phyloP scores from a whole-genome alignment of 2,329 filamentous ascomycete species.

The Arthroderma sp. region DNA sequence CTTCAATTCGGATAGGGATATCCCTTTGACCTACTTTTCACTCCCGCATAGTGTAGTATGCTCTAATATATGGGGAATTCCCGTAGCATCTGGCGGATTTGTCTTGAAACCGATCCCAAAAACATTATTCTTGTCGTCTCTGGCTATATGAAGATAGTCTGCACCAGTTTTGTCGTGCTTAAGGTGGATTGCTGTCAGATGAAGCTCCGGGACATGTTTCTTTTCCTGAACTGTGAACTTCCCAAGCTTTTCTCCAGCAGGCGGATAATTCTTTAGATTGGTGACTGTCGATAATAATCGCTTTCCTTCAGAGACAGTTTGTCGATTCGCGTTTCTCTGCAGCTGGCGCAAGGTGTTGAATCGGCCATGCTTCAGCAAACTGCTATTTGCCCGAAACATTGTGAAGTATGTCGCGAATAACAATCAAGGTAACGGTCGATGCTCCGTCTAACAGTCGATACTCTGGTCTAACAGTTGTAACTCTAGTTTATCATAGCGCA shows the following conservation, averaged over 20 bases:
- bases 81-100: constrained; percentile 90
- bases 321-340: too few relatives aligned
- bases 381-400: too few relatives aligned
- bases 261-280: constrained; percentile 61
- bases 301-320: too few relatives aligned
- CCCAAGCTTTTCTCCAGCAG: constrained; percentile 71
- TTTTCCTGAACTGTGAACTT: constrained; percentile 82
- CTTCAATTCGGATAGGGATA: not conserved
- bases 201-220: constrained; percentile 87
- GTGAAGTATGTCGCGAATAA: too few relatives aligned
- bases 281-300: constrained; percentile 47
- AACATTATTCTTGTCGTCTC: constrained; percentile 97
- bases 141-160: constrained; percentile 86
- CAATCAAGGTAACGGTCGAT: too few relatives aligned
- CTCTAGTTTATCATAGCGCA: too few relatives aligned
- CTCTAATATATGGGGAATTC: constrained; percentile 91
- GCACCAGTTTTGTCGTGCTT: constrained; percentile 92
- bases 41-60: constrained; percentile 95
- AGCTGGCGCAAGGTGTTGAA: too few relatives aligned
- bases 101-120: constrained; percentile 99
- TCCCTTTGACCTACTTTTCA: constrained; percentile 54
- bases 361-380: too few relatives aligned
- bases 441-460: too few relatives aligned
- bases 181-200: constrained; percentile 79
- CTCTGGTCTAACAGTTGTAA: too few relatives aligned